Base-by-base conservation (phyloP, 225 moss, liverwort and hornwort species). In the Polytrichum formosum region DNA sequence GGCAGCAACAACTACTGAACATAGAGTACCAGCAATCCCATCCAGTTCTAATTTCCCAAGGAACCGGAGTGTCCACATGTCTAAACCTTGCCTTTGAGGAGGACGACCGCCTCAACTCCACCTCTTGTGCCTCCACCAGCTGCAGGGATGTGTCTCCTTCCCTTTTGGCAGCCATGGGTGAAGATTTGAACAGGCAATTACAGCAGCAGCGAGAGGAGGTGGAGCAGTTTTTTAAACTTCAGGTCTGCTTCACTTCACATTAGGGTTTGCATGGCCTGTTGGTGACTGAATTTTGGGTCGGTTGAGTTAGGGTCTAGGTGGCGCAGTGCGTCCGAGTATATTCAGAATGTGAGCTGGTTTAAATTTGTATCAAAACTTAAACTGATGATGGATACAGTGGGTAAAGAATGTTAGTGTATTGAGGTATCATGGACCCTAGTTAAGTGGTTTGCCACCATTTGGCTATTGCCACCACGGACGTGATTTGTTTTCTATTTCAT, bases 101-200 rank as follows among this genome's bases (percentile, higher is more conserved):
- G 54, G 70, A 70, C 26, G 70, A 70, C 26, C 70, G 23, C 8
- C 70, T 70, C 28, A 70, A 70, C 18, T 58, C 70, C 18, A 58
- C 70, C 59, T 69, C 69, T n/a, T 56, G 54, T 23, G 70, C 70
- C 26, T 70, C 70, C 31, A 70, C 70, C 19, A 70, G 70, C 26
- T 56, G 70, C 56, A 59, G 70, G 31, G 59, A 70, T 60, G 59
- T 70, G 18, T 70, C 70, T 59, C 19, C 54, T 21, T 29, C 70
- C 19, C 58, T 70, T 1, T 58, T 70, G 31, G 56, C 56, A 29
- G 4, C 31, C 59, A 60, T 70, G 18, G 33, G 70, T 5, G 70
- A 70, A 23, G 58, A 70, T 33, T 22, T 70, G 30, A 70, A 33
- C 7, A 70, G 56, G 26, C 70, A 70, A 58, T 21, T 70, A n/a